phyloP scores from a whole-genome alignment of 2,329 filamentous ascomycete genomes.

The Aureobasidium subglaciale region DNA sequence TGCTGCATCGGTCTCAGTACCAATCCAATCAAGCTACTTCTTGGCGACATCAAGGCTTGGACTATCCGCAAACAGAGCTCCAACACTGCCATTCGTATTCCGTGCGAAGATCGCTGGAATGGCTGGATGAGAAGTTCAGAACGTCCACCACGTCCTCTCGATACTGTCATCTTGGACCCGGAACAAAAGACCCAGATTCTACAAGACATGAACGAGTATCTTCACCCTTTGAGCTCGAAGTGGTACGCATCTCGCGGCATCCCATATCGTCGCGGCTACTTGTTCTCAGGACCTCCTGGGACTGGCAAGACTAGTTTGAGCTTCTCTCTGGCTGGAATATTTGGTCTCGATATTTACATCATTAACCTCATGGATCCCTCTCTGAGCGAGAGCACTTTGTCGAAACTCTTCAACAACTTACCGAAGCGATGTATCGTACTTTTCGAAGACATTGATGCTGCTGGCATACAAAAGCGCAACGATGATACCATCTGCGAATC shows the following conservation, averaged over 20 bases:
- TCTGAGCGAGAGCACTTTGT: conserved; percentile 60
- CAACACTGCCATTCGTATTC: conserved; percentile 41
- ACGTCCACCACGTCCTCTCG: conserved; percentile 62
- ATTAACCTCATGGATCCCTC: conserved; percentile 57
- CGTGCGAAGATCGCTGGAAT: conserved; percentile 29
- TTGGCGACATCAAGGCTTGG: conserved; percentile 40
- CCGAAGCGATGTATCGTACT: conserved; percentile 40
- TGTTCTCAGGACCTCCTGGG: conserved; percentile 62
- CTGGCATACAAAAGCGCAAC: conserved; percentile 34
- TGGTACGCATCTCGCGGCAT: conserved; percentile 84
- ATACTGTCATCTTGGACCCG: conserved; percentile 66
- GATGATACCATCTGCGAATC: neutral
- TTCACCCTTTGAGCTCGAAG: conserved; percentile 62
- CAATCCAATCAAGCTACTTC: conserved; percentile 41
- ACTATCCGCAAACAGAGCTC: conserved; percentile 35
- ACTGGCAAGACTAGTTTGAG: conserved; percentile 32
- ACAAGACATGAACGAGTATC: conserved; percentile 68
- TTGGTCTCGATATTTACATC: conserved; percentile 40
- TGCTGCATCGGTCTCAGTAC: conserved; percentile 43
- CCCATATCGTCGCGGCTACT: conserved; percentile 76
- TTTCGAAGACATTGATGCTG: conserved; percentile 43
- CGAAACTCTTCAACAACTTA: conserved; percentile 36
- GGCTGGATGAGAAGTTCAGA: conserved; percentile 38
- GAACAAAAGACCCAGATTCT: conserved; percentile 60
- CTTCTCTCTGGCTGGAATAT: conserved; percentile 40